Percentiles rank a stretch among this genome's conserved stretches.
phyloP scores from a whole-genome alignment of 2,329 filamentous ascomycete species.

The Cucurbitaria berberidis region DNA sequence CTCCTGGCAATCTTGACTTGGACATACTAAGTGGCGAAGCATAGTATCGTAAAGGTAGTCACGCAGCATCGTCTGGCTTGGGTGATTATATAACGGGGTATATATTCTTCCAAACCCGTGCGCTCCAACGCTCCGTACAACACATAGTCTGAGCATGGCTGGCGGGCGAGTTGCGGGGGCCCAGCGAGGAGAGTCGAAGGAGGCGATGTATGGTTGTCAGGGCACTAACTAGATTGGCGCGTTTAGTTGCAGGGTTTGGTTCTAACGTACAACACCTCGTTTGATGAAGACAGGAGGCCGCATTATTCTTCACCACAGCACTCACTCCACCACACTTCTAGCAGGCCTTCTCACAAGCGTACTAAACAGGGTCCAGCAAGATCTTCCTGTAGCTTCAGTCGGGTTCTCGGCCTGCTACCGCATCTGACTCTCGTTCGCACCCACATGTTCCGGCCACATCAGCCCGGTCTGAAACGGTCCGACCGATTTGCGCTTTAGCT shows the following conservation, averaged over 20 bases:
- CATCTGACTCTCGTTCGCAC: slow-evolving; percentile 22
- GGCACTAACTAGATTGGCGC: too few species aligned
- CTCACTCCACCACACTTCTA: slow-evolving; percentile 9
- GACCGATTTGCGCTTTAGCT: slow-evolving; percentile 10
- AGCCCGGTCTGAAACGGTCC: slow-evolving; percentile 30
- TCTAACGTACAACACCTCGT: slow-evolving; percentile 16
- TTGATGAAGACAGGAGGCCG: slow-evolving; percentile 11
- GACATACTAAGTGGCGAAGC: neutral
- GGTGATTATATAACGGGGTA: neutral
- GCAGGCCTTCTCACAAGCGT: neutral
- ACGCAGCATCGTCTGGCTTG: too few species aligned
- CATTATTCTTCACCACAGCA: slow-evolving; percentile 19
- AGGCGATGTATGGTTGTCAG: slow-evolving; percentile 31
- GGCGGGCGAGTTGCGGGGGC: slow-evolving; percentile 15
- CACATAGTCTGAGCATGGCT: neutral
- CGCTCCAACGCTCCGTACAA: neutral
- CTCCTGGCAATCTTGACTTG: neutral
- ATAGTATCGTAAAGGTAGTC: neutral
- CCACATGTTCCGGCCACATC: slow-evolving; percentile 27
- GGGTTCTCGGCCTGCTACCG: slow-evolving; percentile 15
- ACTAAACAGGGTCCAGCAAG: neutral
- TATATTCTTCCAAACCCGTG: neutral
- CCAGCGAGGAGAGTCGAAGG: slow-evolving; percentile 29
- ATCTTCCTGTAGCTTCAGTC: neutral
- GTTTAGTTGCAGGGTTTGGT: slow-evolving; percentile 1